Evolutionary conservation across 768 basidiomycete genomes (phyloP), one percentile per base, ranked within the genome.

Genomic region (Mycena rebaudengoi): DNA sequence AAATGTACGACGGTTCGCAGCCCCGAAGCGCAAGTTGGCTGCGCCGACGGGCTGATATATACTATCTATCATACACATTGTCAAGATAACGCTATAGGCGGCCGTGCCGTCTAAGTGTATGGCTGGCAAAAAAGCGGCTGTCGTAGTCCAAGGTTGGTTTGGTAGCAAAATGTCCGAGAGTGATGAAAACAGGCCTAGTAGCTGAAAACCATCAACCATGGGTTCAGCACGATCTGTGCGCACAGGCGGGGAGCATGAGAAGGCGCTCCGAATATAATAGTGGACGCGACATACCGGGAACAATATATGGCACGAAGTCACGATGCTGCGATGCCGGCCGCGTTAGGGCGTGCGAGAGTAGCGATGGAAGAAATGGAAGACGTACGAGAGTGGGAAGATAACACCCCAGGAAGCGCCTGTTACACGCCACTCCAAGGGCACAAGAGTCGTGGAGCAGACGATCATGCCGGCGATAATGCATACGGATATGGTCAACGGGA

Each of bases 151-250:
- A n/a, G n/a, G n/a, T n/a, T n/a, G n/a, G n/a, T n/a, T n/a, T n/a
- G n/a, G n/a, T n/a, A n/a, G n/a, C n/a, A n/a, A n/a, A n/a, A n/a
- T n/a, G n/a, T n/a, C n/a, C n/a, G n/a, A n/a, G n/a, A n/a, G n/a
- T n/a, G n/a, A n/a, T n/a, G n/a, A n/a, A n/a, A n/a, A n/a, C n/a
- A n/a, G n/a, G n/a, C n/a, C n/a, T n/a, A n/a, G n/a, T n/a, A n/a
- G n/a, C n/a, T n/a, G 76, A 94, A 94, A 33, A 92, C 89, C 84
- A 85, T 84, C 39, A 85, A 72, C 83, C 83, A 85, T 5, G 84
- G 84, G 64, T 82, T 79, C 48, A 78, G 67, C 44, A 80, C 78
- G 65, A 82, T 83, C 81, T 84, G 64, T 52, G n/a, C n/a, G n/a
- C n/a, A 39, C 54, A 41, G 48, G 12, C 20, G 43, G 49, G 32